These are phyloP conservation scores for Schizophyllum amplum DNA, from an alignment of 1,284 basidiomycete species.

Conservation along the genomic window DNA sequence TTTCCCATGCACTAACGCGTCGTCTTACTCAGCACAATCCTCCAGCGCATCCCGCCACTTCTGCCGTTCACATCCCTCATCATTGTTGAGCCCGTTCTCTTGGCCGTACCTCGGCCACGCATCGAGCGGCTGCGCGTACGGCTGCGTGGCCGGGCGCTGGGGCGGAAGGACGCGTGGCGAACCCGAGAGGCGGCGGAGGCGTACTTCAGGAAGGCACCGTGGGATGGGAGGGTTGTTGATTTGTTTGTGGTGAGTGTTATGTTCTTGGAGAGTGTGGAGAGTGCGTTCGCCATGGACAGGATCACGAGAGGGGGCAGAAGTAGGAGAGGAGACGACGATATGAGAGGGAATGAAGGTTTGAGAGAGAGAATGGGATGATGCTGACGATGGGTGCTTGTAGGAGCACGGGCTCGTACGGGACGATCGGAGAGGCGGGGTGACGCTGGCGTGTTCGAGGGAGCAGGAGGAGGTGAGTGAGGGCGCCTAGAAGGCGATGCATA, in stretches of 20 bases:
- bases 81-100: slow-evolving; percentile 49
- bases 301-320: too few species aligned
- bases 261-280: too few species aligned
- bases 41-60: slow-evolving; percentile 35
- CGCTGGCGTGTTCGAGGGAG: slow-evolving; percentile 44
- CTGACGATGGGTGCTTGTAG: slow-evolving; percentile 19
- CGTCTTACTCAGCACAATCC: slow-evolving; percentile 31
- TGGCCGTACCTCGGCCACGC: slow-evolving; percentile 33
- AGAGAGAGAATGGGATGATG: not conserved
- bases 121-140: slow-evolving; percentile 28
- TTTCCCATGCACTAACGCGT: not conserved
- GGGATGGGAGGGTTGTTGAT: slow-evolving; percentile 41
- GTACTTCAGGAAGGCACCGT: slow-evolving; percentile 29
- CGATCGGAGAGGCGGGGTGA: slow-evolving; percentile 29
- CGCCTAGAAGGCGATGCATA: too few species aligned
- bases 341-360: too few species aligned
- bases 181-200: slow-evolving; percentile 30
- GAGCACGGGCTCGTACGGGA: slow-evolving; percentile 33
- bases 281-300: too few species aligned
- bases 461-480: slow-evolving; percentile 47
- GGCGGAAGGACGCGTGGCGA: slow-evolving; percentile 41
- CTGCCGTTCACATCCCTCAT: slow-evolving; percentile 38
- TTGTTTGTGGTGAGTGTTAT: slow-evolving; percentile 36
- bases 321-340: too few species aligned
- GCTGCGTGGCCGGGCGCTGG: slow-evolving; percentile 36